A percentile compares a stretch with the other conserved stretches of the same genome.
phyloP scores from a whole-genome alignment of 2,329 filamentous ascomycete genomes.

The Bipolaris cookei region DNA sequence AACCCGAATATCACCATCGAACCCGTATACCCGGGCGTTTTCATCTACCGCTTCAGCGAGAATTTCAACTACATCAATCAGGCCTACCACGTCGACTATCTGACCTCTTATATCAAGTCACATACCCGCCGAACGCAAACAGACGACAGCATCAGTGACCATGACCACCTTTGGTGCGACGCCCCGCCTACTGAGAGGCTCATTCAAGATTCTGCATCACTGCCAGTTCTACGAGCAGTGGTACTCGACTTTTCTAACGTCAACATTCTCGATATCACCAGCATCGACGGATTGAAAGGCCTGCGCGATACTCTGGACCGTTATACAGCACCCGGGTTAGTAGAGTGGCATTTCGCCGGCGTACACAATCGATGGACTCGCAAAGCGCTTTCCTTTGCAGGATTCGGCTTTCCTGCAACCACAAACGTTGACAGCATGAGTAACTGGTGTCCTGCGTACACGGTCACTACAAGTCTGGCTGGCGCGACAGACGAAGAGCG shows the following conservation, averaged over 20 bases:
- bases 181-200: slow-evolving; percentile 42
- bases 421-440: slow-evolving; percentile 11
- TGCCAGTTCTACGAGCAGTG: slow-evolving; percentile 61
- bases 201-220: slow-evolving; percentile 19
- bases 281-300: slow-evolving; percentile 62
- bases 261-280: slow-evolving; percentile 63
- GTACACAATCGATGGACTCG: slow-evolving; percentile 64
- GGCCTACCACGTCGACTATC: slow-evolving; percentile 79
- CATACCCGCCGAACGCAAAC: slow-evolving; percentile 31
- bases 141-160: slow-evolving; percentile 28
- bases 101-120: slow-evolving; percentile 70
- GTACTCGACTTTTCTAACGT: slow-evolving; percentile 64
- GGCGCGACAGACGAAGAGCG: slow-evolving; percentile 27
- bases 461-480: slow-evolving; percentile 21
- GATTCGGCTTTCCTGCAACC: slow-evolving; percentile 57
- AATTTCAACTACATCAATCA: slow-evolving; percentile 95
- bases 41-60: slow-evolving; percentile 93
- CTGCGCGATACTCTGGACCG: slow-evolving; percentile 61
- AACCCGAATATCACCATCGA: slow-evolving; percentile 60
- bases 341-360: slow-evolving; percentile 57
- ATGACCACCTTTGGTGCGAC: slow-evolving; percentile 64
- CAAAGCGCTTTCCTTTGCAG: slow-evolving; percentile 61
- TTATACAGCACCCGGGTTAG: slow-evolving; percentile 51
- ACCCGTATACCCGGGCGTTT: slow-evolving; percentile 79
- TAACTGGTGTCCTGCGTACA: slow-evolving; percentile 36